These are phyloP conservation scores for Periconia sp. DNA, from an alignment of 2,329 filamentous ascomycete genomes.

Conservation along the genomic window DNA sequence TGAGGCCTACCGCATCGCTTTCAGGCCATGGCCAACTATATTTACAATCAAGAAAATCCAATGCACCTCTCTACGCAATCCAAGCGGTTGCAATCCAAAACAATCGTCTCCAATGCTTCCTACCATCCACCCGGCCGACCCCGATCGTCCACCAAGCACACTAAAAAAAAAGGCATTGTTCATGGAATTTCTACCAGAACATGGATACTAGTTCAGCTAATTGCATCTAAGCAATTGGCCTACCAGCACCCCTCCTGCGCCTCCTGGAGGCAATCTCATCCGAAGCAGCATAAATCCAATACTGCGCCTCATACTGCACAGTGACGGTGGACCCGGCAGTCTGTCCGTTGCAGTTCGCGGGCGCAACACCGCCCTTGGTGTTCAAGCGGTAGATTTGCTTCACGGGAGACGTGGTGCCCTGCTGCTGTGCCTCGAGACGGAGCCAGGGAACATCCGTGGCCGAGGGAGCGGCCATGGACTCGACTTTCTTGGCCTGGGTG, in stretches of 20 bases:
- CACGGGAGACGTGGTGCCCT: slow-evolving; percentile 52
- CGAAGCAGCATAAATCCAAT: slow-evolving; percentile 61
- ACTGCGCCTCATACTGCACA: slow-evolving; percentile 85
- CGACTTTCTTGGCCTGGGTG: slow-evolving; percentile 69
- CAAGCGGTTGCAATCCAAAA: too few species aligned
- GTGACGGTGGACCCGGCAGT: slow-evolving; percentile 60
- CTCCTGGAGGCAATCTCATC: slow-evolving; percentile 9
- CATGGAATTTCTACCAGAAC: too few species aligned
- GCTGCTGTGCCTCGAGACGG: slow-evolving; percentile 61
- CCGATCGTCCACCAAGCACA: too few species aligned
- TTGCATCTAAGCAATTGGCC: slow-evolving; percentile 5
- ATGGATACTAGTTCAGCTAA: too few species aligned
- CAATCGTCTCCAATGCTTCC: too few species aligned
- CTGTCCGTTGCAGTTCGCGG: slow-evolving; percentile 68
- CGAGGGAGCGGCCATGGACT: slow-evolving; percentile 66
- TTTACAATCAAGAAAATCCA: too few species aligned
- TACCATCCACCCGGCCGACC: too few species aligned
- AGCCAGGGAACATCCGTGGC: slow-evolving; percentile 78
- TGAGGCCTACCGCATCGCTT: too few species aligned
- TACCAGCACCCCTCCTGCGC: slow-evolving; percentile 10
- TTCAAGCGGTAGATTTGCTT: slow-evolving; percentile 81
- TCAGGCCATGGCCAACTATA: too few species aligned
- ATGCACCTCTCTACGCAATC: too few species aligned
- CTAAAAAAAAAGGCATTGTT: too few species aligned
- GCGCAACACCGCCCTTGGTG: slow-evolving; percentile 80